These are phyloP conservation scores for Macrocybe gigantea DNA, from an alignment of 768 basidiomycete species.

Conservation along the genomic window DNA sequence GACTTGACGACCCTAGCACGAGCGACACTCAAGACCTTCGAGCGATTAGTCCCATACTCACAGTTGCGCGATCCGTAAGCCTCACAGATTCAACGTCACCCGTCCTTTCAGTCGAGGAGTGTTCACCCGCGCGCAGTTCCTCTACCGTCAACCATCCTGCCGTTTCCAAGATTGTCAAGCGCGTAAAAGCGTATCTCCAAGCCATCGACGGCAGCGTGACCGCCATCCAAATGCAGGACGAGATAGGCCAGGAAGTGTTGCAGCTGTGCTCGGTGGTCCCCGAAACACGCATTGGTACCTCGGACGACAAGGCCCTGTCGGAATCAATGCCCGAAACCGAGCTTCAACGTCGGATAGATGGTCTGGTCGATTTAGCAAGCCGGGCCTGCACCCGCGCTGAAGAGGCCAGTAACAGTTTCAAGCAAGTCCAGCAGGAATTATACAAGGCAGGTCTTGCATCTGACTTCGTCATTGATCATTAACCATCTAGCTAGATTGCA, in stretches of 20 bases:
- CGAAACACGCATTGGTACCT: neutral
- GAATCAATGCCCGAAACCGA: constrained; percentile 1
- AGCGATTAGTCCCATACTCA: constrained; percentile 30
- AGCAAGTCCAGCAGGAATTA: constrained; percentile 28
- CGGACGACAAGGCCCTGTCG: neutral
- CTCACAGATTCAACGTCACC: neutral
- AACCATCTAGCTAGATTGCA: constrained; percentile 23
- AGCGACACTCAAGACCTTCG: constrained; percentile 29
- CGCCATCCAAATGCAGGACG: constrained; percentile 10
- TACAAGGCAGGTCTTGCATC: constrained; percentile 24
- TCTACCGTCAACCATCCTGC: constrained; percentile 6
- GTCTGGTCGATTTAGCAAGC: constrained; percentile 18
- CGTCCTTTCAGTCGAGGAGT: neutral
- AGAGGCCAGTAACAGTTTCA: constrained; percentile 20
- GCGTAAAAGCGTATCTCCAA: constrained; percentile 7
- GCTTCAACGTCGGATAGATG: constrained; percentile 8
- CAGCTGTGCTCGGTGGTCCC: constrained; percentile 1
- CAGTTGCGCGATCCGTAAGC: constrained; percentile 23
- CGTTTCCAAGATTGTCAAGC: constrained; percentile 5
- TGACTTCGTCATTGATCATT: neutral
- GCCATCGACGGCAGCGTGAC: constrained; percentile 14
- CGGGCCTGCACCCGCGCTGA: constrained; percentile 21
- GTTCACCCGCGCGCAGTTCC: too few species aligned
- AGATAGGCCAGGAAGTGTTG: constrained; percentile 10
- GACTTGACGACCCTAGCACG: constrained; percentile 22